phyloP scores from a whole-genome alignment of 805 yeast species.

The Cyberlindnera mycetangii region DNA sequence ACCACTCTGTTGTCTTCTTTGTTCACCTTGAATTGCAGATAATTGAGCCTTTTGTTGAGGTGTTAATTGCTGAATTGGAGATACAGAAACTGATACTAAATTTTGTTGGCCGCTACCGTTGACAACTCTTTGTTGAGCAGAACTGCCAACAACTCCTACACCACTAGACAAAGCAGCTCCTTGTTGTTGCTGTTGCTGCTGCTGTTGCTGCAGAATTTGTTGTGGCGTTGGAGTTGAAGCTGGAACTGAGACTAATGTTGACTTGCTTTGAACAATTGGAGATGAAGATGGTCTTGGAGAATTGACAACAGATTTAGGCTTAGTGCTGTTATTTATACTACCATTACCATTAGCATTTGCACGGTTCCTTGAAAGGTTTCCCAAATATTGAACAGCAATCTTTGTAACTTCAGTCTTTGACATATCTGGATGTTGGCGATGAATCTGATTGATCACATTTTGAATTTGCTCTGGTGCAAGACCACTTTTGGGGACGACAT shows the following conservation, averaged over 20 bases:
- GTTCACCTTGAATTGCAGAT: constrained; percentile 25
- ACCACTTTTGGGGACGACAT: constrained; percentile 17
- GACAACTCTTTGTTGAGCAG: constrained; percentile 8
- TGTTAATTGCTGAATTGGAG: constrained; percentile 18
- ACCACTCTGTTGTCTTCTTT: constrained; percentile 19
- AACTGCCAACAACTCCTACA: constrained; percentile 25
- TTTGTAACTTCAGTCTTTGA: constrained; percentile 63
- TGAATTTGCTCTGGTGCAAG: constrained; percentile 64
- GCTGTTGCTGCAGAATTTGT: constrained; percentile 34
- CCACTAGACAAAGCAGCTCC: constrained; percentile 33
- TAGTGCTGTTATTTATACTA: neutral
- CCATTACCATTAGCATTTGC: constrained; percentile 19
- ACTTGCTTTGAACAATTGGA: constrained; percentile 10
- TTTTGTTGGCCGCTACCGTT: constrained; percentile 4
- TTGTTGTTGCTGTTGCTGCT: too few relatives aligned
- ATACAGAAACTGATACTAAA: constrained; percentile 3
- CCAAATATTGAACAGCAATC: constrained; percentile 61
- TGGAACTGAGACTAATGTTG: constrained; percentile 23
- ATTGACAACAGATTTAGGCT: constrained; percentile 4
- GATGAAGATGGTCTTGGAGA: constrained; percentile 12
- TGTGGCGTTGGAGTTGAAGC: constrained; percentile 40
- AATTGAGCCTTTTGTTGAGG: constrained; percentile 31
- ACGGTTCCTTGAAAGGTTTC: constrained; percentile 47
- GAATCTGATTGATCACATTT: constrained; percentile 61
- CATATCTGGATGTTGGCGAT: constrained; percentile 60